Evolutionary conservation across 495 filamentous ascomycete species (phyloP).

Genomic region (Hypomontagnella monticulosa): DNA sequence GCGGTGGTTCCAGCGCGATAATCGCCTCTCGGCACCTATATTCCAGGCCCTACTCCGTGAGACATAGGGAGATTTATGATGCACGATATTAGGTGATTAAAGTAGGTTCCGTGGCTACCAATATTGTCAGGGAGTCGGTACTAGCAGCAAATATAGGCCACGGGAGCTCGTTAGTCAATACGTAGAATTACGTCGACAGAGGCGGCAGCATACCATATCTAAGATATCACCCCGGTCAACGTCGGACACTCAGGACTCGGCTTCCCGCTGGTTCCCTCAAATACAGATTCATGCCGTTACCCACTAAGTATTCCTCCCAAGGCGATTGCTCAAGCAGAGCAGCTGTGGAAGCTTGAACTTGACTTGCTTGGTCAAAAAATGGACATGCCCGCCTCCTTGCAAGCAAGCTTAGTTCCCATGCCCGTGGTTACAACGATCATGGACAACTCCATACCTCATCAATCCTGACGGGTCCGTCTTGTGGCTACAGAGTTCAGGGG

Average conservation of each 20-base stretch:
- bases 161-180: too few relatives aligned
- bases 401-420: conserved; percentile 66
- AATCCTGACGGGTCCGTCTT: conserved; percentile 63
- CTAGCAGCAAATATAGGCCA: too few relatives aligned
- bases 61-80: not conserved
- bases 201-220: too few relatives aligned
- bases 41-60: not conserved
- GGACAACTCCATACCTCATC: conserved; percentile 53
- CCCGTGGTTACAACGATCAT: conserved; percentile 77
- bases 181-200: too few relatives aligned
- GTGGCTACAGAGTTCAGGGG: too few relatives aligned
- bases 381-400: conserved; percentile 72
- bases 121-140: too few relatives aligned
- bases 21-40: conserved; percentile 2
- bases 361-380: conserved; percentile 79
- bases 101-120: too few relatives aligned
- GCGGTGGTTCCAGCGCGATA: conserved; percentile 24
- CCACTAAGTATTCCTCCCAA: not conserved
- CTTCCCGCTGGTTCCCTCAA: too few relatives aligned
- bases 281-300: too few relatives aligned
- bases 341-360: conserved; percentile 45
- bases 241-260: too few relatives aligned
- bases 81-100: not conserved
- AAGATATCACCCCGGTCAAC: too few relatives aligned
- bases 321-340: conserved; percentile 12